phyloP scores from a whole-genome alignment of 1,284 basidiomycete genomes.

The Cutaneotrichosporon sp. region DNA sequence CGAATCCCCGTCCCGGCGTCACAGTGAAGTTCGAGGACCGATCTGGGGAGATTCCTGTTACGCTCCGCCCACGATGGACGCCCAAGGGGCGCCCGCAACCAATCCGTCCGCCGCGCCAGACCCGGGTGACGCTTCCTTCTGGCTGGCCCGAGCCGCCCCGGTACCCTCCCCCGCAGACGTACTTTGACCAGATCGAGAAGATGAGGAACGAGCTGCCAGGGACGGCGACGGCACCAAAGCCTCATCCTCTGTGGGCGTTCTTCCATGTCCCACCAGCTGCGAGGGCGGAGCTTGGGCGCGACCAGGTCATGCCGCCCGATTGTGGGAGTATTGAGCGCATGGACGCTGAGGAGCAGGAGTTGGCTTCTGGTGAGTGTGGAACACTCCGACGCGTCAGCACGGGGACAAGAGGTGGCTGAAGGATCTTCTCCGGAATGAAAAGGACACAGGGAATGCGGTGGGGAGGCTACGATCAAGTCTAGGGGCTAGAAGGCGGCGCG shows the following conservation, averaged over 20 bases:
- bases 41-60: too few relatives aligned
- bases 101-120: constrained; percentile 32
- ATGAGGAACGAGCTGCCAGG: constrained; percentile 6
- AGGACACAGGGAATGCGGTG: background rate
- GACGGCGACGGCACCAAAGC: constrained; percentile 6
- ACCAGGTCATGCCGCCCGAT: constrained; percentile 17
- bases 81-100: constrained; percentile 37
- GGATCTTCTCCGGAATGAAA: background rate
- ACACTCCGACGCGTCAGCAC: background rate
- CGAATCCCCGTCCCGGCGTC: background rate
- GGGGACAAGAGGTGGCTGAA: background rate
- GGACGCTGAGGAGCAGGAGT: constrained; percentile 22
- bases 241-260: constrained; percentile 48
- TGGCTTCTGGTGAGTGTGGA: constrained; percentile 35
- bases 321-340: constrained; percentile 30
- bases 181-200: constrained; percentile 23
- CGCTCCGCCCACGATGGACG: constrained; percentile 20
- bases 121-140: constrained; percentile 31
- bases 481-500: too few relatives aligned
- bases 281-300: constrained; percentile 7
- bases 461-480: too few relatives aligned
- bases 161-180: constrained; percentile 34
- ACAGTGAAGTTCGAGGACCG: background rate
- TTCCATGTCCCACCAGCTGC: constrained; percentile 36
- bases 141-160: constrained; percentile 37